These are phyloP conservation scores for Lactarius sanguifluus DNA, from an alignment of 768 basidiomycete species.

Conservation along the genomic window DNA sequence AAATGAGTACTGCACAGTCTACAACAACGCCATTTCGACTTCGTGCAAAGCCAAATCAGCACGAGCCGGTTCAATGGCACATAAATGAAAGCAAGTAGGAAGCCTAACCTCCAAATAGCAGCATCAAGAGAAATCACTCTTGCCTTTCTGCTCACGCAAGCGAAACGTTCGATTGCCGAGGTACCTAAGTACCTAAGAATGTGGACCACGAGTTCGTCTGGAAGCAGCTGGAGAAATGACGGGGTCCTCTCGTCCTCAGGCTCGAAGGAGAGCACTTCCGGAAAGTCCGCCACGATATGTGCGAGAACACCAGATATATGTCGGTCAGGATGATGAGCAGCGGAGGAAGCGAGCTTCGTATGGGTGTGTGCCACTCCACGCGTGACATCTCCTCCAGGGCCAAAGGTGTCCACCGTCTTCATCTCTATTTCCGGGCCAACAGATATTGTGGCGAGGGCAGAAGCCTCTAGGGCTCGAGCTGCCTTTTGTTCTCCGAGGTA, in stretches of 20 bases:
- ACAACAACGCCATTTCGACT: slow-evolving; percentile 3
- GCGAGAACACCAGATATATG: slow-evolving; percentile 46
- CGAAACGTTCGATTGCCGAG: slow-evolving; percentile 75
- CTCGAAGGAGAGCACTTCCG: slow-evolving; percentile 52
- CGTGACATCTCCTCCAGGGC: slow-evolving; percentile 13
- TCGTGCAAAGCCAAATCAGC: background rate
- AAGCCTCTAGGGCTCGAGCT: slow-evolving; percentile 1
- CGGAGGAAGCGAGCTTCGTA: slow-evolving; percentile 17
- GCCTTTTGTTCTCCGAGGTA: slow-evolving; percentile 50
- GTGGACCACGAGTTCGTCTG: slow-evolving; percentile 72
- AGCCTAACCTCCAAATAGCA: slow-evolving; percentile 69
- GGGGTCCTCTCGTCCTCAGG: slow-evolving; percentile 67
- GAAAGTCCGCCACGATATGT: slow-evolving; percentile 50
- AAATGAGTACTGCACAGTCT: slow-evolving; percentile 15
- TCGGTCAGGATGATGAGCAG: slow-evolving; percentile 22
- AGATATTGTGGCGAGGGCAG: background rate
- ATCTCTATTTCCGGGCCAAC: background rate
- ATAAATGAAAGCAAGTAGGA: slow-evolving; percentile 4
- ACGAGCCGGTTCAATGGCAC: background rate
- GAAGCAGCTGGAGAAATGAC: slow-evolving; percentile 57
- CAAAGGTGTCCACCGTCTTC: background rate
- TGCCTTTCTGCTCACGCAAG: slow-evolving; percentile 66
- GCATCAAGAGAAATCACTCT: slow-evolving; percentile 69
- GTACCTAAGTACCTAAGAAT: slow-evolving; percentile 68
- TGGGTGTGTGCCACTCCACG: background rate